Percentiles rank a stretch among this genome's conserved stretches.
Evolutionary conservation across 1,284 basidiomycete species (phyloP).

Genomic region (Chondrostereum purpureum): DNA sequence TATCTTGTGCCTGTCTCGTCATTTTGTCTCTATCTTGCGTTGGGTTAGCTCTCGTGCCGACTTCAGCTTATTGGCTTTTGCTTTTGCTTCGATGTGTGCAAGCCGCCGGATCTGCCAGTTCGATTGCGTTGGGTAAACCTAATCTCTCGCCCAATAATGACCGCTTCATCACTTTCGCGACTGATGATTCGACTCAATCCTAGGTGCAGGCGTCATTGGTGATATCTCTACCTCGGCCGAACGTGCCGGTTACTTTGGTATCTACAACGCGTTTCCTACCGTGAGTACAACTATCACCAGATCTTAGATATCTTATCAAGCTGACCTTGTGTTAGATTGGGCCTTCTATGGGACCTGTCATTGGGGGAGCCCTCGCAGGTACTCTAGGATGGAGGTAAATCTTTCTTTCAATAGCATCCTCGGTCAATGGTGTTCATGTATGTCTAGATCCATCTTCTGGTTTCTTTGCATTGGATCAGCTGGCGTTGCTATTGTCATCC

Average conservation of each 20-base stretch:
- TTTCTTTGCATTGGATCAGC: slow-evolving; percentile 60
- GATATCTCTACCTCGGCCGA: slow-evolving; percentile 49
- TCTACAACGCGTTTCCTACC: slow-evolving; percentile 39
- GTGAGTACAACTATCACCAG: slow-evolving; percentile 17
- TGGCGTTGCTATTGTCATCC: slow-evolving; percentile 42
- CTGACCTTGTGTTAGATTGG: slow-evolving; percentile 37
- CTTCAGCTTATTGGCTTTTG: slow-evolving; percentile 55
- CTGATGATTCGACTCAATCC: background rate
- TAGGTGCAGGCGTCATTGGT: slow-evolving; percentile 51
- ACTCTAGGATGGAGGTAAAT: slow-evolving; percentile 61
- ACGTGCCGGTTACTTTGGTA: slow-evolving; percentile 46
- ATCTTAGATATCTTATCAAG: too few species aligned
- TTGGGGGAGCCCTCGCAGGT: slow-evolving; percentile 46
- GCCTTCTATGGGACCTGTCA: slow-evolving; percentile 45
- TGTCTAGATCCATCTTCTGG: slow-evolving; percentile 68
- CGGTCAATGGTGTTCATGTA: background rate
- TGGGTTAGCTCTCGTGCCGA: slow-evolving; percentile 55
- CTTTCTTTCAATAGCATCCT: background rate
- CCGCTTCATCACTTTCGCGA: background rate
- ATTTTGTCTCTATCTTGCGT: slow-evolving; percentile 49
- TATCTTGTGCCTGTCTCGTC: slow-evolving; percentile 46
- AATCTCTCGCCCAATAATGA: too few species aligned
- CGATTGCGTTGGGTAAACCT: slow-evolving; percentile 47
- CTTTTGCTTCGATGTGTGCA: slow-evolving; percentile 56
- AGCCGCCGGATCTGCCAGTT: slow-evolving; percentile 54